These are phyloP conservation scores for Globisporangium ultimum DNA, from an alignment of 352 stramenopile genomes.

Conservation along the genomic window DNA sequence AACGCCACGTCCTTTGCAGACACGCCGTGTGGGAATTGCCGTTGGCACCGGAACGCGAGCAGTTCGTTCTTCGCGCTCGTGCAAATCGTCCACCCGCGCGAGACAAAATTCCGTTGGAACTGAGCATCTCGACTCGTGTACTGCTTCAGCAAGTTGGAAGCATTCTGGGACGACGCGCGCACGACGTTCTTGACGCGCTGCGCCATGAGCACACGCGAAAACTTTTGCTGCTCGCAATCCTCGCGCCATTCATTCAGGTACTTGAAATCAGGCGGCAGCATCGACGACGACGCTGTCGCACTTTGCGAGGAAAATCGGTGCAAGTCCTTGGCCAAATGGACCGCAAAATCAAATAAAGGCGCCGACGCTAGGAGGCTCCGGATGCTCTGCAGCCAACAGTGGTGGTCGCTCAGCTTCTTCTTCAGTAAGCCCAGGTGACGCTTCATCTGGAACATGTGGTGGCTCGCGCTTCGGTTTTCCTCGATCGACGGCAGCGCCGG, in stretches of 20 bases:
- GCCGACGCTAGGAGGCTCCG: conserved; percentile 46
- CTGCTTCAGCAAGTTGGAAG: conserved; percentile 26
- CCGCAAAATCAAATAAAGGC: conserved; percentile 38
- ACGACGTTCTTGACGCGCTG: conserved; percentile 27
- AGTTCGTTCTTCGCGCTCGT: conserved; percentile 32
- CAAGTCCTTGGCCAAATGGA: not conserved
- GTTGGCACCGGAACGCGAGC: conserved; percentile 44
- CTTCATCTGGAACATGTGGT: conserved; percentile 33
- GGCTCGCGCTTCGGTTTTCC: not conserved
- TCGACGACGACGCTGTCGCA: not conserved
- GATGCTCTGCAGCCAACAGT: conserved; percentile 41
- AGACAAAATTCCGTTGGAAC: conserved; percentile 35
- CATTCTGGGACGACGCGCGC: conserved; percentile 26
- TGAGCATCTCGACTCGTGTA: conserved; percentile 16
- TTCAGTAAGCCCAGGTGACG: conserved; percentile 29
- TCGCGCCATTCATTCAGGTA: conserved; percentile 27
- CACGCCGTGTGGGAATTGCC: conserved; percentile 17
- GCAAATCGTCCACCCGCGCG: conserved; percentile 43
- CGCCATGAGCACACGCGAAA: conserved; percentile 30
- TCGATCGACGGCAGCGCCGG: not conserved
- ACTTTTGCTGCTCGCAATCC: conserved; percentile 9
- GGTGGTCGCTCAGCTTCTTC: conserved; percentile 48
- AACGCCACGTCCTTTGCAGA: conserved; percentile 29
- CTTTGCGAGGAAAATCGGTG: no score
- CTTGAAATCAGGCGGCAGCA: conserved; percentile 8